These are phyloP conservation scores for Suhomyces pyralidae DNA, from an alignment of 805 yeast genomes.

Conservation along the genomic window DNA sequence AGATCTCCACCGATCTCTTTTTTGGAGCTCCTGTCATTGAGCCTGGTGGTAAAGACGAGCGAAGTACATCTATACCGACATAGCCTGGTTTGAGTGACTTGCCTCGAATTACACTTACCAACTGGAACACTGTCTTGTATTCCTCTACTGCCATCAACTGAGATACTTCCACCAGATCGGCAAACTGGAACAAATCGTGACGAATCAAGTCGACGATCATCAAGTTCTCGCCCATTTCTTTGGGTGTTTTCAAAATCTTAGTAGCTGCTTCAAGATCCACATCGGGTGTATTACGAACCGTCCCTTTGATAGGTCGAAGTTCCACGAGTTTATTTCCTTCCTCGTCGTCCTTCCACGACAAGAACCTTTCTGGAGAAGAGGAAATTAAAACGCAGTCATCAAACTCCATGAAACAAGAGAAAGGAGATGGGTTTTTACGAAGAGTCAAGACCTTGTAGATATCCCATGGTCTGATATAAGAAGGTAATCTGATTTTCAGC, in stretches of 20 bases:
- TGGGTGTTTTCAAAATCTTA: conserved; percentile 69
- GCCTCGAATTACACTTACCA: conserved; percentile 87
- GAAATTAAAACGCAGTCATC: conserved; percentile 65
- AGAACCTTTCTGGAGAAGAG: conserved; percentile 91
- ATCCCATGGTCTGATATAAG: conserved; percentile 62
- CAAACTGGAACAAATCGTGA: conserved; percentile 75
- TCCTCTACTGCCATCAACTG: conserved; percentile 91
- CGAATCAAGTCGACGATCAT: conserved; percentile 97
- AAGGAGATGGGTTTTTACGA: conserved; percentile 84
- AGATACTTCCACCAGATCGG: conserved; percentile 64
- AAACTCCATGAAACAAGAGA: conserved; percentile 75
- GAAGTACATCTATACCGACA: conserved; percentile 75
- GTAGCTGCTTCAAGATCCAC: conserved; percentile 60
- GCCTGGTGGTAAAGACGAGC: conserved; percentile 89
- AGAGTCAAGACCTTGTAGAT: conserved; percentile 68
- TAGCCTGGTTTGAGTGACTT: conserved; percentile 36
- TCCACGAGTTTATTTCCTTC: conserved; percentile 50
- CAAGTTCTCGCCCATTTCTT: conserved; percentile 91
- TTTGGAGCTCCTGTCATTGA: conserved; percentile 99
- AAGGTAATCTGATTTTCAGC: conserved; percentile 56
- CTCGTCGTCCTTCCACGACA: conserved; percentile 63
- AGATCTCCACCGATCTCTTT: conserved; percentile 81
- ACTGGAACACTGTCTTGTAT: conserved; percentile 83
- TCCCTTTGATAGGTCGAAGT: conserved; percentile 94
- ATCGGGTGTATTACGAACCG: conserved; percentile 65